These are phyloP conservation scores for Nigrospora sphaerica DNA, from an alignment of 2,329 filamentous ascomycete species.

Conservation along the genomic window DNA sequence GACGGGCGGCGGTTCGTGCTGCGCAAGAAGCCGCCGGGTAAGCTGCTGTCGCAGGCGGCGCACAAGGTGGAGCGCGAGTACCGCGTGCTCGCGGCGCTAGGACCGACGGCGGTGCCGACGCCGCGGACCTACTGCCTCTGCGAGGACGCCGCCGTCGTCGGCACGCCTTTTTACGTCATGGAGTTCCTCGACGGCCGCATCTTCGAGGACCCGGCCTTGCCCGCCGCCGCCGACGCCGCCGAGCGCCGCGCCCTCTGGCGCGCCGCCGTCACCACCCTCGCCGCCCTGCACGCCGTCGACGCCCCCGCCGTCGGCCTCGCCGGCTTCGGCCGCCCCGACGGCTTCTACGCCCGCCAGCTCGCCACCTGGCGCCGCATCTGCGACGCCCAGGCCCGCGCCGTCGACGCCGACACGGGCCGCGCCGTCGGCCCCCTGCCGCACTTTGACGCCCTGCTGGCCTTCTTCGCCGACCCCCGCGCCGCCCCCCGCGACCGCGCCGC, in stretches of 20 bases:
- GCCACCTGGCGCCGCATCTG: conserved; percentile 76
- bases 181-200: conserved; percentile 90
- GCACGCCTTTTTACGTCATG: conserved; percentile 97
- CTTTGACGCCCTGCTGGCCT: conserved; percentile 70
- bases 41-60: conserved; percentile 85
- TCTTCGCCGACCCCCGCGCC: conserved; percentile 54
- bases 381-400: conserved; percentile 64
- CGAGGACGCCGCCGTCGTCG: conserved; percentile 71
- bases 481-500: conserved; percentile 70
- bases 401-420: conserved; percentile 69
- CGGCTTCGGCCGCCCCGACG: conserved; percentile 62
- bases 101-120: conserved; percentile 73
- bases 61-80: conserved; percentile 97
- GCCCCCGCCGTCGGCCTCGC: conserved; percentile 60
- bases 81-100: conserved; percentile 78
- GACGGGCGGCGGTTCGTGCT: conserved; percentile 72
- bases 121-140: conserved; percentile 80
- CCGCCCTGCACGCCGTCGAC: conserved; percentile 73
- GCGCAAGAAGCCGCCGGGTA: conserved; percentile 96
- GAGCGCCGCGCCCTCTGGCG: conserved; percentile 80
- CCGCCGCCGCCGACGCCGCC: conserved; percentile 47
- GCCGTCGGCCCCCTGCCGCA: conserved; percentile 78
- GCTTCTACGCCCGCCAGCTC: conserved; percentile 84
- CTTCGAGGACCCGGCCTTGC: conserved; percentile 77
- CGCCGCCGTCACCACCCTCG: conserved; percentile 75